phyloP scores from a whole-genome alignment of 768 basidiomycete genomes.

The Pleurotus pulmonarius region DNA sequence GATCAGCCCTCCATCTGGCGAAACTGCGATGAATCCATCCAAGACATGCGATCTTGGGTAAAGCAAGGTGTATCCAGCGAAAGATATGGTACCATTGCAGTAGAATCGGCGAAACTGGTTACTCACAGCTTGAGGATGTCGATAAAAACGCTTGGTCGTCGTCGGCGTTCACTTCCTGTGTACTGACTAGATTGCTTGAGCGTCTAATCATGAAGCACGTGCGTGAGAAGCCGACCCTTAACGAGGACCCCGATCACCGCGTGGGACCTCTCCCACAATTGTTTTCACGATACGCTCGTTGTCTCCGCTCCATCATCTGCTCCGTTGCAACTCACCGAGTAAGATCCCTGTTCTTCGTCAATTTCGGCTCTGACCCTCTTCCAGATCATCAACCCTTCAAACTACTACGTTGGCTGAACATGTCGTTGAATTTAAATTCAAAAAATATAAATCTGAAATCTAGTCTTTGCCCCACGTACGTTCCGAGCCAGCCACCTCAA shows the following conservation, averaged over 20 bases:
- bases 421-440: slow-evolving; percentile 71
- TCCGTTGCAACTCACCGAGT: slow-evolving; percentile 1
- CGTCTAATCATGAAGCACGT: background rate
- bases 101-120: background rate
- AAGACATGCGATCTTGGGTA: background rate
- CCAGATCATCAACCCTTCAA: background rate
- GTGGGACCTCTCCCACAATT: background rate
- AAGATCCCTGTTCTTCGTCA: background rate
- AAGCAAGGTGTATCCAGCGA: background rate
- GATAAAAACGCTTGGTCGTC: background rate
- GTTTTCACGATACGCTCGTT: background rate
- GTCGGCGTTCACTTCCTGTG: slow-evolving; percentile 4
- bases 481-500: slow-evolving; percentile 9
- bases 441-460: slow-evolving; percentile 74
- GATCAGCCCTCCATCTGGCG: slow-evolving; percentile 1
- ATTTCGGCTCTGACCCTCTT: background rate
- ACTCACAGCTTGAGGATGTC: slow-evolving; percentile 4
- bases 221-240: slow-evolving; percentile 4
- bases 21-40: background rate
- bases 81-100: background rate
- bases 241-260: background rate
- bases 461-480: slow-evolving; percentile 95
- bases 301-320: slow-evolving; percentile 10
- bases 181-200: background rate
- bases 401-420: slow-evolving; percentile 79